Evolutionary conservation across 805 yeast genomes (phyloP).

Genomic region (Barnettozyma botsteinii): DNA sequence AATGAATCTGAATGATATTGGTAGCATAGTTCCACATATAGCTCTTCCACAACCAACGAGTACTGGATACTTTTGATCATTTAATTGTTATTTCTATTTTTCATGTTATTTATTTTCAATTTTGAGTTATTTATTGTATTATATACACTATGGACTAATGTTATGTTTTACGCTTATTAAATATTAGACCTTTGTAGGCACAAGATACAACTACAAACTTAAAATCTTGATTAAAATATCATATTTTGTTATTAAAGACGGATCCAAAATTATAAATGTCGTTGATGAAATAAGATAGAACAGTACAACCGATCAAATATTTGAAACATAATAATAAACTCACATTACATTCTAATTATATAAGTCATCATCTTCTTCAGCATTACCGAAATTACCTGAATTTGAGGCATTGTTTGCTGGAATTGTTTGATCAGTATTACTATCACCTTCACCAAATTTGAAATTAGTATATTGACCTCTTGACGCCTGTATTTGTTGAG

Average conservation of each 20-base stretch:
- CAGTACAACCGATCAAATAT: too few relatives aligned
- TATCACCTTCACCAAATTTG: slow-evolving; percentile 57
- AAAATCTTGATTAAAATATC: too few relatives aligned
- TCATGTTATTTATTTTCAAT: not conserved
- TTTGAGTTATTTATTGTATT: not conserved
- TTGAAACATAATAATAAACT: too few relatives aligned
- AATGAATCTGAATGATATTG: slow-evolving; percentile 7
- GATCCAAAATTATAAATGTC: too few relatives aligned
- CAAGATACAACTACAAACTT: too few relatives aligned
- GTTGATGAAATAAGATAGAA: too few relatives aligned
- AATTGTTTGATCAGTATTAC: slow-evolving; percentile 31
- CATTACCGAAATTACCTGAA: slow-evolving; percentile 39
- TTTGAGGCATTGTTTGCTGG: slow-evolving; percentile 26
- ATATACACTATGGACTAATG: not conserved
- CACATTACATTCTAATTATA: slow-evolving; percentile 37
- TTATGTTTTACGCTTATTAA: too few relatives aligned
- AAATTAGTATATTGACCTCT: slow-evolving; percentile 93
- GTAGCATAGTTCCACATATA: slow-evolving; percentile 1
- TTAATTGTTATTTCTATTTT: not conserved
- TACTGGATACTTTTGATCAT: slow-evolving; percentile 2
- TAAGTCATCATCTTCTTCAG: slow-evolving; percentile 59
- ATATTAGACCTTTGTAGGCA: too few relatives aligned
- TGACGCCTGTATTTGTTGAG: slow-evolving; percentile 92
- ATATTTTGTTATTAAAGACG: too few relatives aligned
- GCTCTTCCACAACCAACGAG: not conserved